phyloP scores from a whole-genome alignment of 768 basidiomycete genomes.

The Pleurotus platypus region DNA sequence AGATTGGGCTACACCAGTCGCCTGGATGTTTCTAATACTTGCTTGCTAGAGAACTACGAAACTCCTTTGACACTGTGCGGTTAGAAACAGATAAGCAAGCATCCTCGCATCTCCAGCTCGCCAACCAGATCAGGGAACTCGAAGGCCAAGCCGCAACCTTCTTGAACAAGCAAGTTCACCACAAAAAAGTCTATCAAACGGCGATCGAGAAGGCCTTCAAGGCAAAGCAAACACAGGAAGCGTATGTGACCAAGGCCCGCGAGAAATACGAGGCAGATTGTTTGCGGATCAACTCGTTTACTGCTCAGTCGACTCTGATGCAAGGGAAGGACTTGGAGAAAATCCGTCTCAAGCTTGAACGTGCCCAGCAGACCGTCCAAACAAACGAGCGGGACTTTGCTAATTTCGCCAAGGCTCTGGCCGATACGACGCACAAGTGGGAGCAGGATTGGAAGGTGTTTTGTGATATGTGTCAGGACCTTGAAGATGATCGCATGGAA shows the following conservation, averaged over 20 bases:
- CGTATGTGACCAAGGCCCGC: slow-evolving; percentile 81
- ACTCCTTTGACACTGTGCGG: slow-evolving; percentile 75
- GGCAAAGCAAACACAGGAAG: slow-evolving; percentile 82
- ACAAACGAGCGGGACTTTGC: slow-evolving; percentile 90
- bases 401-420: slow-evolving; percentile 78
- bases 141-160: slow-evolving; percentile 65
- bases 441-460: slow-evolving; percentile 92
- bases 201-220: slow-evolving; percentile 90
- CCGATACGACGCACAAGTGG: slow-evolving; percentile 83
- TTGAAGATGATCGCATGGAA: slow-evolving; percentile 92
- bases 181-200: slow-evolving; percentile 70
- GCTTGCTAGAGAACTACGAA: slow-evolving; percentile 67
- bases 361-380: slow-evolving; percentile 87
- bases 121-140: slow-evolving; percentile 74
- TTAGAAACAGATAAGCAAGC: slow-evolving; percentile 85
- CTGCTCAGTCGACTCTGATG: slow-evolving; percentile 84
- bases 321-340: slow-evolving; percentile 95
- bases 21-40: not conserved
- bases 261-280: slow-evolving; percentile 95
- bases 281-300: slow-evolving; percentile 88
- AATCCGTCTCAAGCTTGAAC: slow-evolving; percentile 81
- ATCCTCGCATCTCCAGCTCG: slow-evolving; percentile 65
- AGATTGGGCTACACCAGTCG: too few species aligned
- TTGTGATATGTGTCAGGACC: slow-evolving; percentile 92
- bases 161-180: slow-evolving; percentile 59